These are phyloP conservation scores for Rhodotorula sp. DNA, from an alignment of 1,284 basidiomycete genomes.

Conservation along the genomic window DNA sequence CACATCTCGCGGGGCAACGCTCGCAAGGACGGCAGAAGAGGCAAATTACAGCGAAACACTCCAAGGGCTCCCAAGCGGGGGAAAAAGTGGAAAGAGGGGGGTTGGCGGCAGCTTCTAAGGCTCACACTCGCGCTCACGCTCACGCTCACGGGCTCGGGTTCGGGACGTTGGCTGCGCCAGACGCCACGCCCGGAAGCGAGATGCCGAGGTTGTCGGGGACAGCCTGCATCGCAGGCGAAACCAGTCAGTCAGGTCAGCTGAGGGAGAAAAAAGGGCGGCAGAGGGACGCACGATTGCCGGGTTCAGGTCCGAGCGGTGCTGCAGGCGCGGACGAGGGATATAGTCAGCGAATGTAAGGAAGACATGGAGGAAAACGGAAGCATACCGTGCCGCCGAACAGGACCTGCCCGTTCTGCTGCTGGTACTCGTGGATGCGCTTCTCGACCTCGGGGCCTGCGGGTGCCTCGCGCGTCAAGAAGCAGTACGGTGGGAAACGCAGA, in stretches of 20 bases:
- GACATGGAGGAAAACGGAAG: neutral
- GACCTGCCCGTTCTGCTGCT: constrained; percentile 76
- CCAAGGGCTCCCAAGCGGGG: no score
- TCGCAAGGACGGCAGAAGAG: neutral
- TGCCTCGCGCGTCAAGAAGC: neutral
- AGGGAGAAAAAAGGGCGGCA: neutral
- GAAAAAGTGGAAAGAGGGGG: no score
- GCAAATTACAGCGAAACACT: neutral
- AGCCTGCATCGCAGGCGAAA: neutral
- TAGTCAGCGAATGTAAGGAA: neutral
- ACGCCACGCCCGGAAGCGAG: constrained; percentile 18
- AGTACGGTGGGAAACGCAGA: neutral
- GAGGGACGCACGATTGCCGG: constrained; percentile 56
- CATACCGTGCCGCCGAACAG: constrained; percentile 74
- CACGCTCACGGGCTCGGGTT: neutral
- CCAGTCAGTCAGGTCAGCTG: neutral
- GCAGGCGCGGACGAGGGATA: no score
- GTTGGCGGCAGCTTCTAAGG: no score
- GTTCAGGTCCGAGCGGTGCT: constrained; percentile 68
- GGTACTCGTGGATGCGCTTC: constrained; percentile 76
- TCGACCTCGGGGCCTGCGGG: constrained; percentile 74
- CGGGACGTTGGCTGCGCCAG: neutral
- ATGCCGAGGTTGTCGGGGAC: constrained; percentile 41
- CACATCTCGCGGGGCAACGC: neutral
- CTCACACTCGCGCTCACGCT: no score